These are phyloP conservation scores for Psilocybe azurescens DNA, from an alignment of 768 basidiomycete genomes.

Conservation along the genomic window DNA sequence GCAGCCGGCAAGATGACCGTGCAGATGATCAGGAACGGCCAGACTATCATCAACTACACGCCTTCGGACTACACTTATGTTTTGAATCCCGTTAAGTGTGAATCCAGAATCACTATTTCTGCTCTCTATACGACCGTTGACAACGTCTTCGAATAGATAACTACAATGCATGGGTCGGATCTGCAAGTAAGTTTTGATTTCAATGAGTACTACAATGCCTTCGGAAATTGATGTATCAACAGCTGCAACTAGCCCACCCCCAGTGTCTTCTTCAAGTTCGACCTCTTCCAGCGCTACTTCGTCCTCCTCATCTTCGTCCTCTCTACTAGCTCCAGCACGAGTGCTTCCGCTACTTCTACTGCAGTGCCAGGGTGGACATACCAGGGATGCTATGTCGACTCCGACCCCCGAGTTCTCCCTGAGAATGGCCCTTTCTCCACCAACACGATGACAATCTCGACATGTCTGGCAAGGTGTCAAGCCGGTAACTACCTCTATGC, in stretches of 20 bases:
- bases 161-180: conserved; percentile 67
- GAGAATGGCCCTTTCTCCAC: conserved; percentile 23
- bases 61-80: conserved; percentile 49
- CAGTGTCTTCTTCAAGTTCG: conserved; percentile 13
- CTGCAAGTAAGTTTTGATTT: conserved; percentile 39
- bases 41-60: conserved; percentile 54
- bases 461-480: conserved; percentile 33
- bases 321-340: conserved; percentile 19
- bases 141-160: conserved; percentile 48
- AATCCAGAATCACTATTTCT: conserved; percentile 15
- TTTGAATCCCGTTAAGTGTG: conserved; percentile 41
- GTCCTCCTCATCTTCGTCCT: conserved; percentile 14
- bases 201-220: neutral
- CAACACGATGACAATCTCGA: conserved; percentile 29
- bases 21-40: conserved; percentile 53
- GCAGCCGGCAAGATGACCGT: conserved; percentile 62
- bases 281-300: conserved; percentile 21
- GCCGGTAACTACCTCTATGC: conserved; percentile 32
- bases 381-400: conserved; percentile 33
- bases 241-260: conserved; percentile 17
- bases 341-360: conserved; percentile 19
- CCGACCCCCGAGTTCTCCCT: conserved; percentile 24
- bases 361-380: conserved; percentile 28
- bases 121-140: neutral
- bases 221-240: neutral